Conservation (phyloP, 2,329 filamentous ascomycete species). For the Neofusicoccum laricinum region DNA sequence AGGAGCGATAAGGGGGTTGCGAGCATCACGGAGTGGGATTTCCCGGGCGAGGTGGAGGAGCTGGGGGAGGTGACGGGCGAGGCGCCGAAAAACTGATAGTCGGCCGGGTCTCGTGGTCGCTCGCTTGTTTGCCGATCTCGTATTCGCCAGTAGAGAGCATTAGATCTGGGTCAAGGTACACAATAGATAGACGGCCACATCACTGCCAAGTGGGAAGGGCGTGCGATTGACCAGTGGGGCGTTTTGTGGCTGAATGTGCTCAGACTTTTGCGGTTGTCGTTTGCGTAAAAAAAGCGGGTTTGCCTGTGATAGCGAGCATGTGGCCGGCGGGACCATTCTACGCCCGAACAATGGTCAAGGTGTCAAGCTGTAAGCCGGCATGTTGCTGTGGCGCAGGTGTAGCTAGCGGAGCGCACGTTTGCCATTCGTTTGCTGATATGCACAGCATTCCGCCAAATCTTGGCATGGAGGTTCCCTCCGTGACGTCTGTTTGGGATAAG, state of each 20-base stretch:
- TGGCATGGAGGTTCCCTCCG: background rate
- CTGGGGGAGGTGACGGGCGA: background rate
- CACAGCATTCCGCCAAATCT: background rate
- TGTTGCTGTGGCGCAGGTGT: background rate
- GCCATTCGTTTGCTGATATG: background rate
- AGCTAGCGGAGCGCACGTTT: background rate
- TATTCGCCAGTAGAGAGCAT: background rate
- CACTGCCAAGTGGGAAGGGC: background rate
- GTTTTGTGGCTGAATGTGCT: background rate
- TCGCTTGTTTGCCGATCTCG: background rate
- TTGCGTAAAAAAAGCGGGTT: background rate
- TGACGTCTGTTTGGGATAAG: background rate
- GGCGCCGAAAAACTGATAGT: background rate
- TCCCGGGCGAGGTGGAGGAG: slow-evolving; percentile 20
- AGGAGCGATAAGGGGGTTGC: slow-evolving; percentile 42
- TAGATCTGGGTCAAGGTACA: background rate
- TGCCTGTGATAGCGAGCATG: background rate
- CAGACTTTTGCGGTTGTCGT: background rate
- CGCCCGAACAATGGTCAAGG: background rate
- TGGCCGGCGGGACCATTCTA: background rate
- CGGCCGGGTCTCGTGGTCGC: background rate
- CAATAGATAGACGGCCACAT: background rate
- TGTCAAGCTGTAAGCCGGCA: background rate
- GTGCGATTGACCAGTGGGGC: background rate
- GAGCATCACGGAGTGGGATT: slow-evolving; percentile 22